Percentiles rank a stretch among this genome's conserved stretches.
Evolutionary conservation across 306 rosid species (phyloP).

Genomic region (Acacia acuminata): DNA sequence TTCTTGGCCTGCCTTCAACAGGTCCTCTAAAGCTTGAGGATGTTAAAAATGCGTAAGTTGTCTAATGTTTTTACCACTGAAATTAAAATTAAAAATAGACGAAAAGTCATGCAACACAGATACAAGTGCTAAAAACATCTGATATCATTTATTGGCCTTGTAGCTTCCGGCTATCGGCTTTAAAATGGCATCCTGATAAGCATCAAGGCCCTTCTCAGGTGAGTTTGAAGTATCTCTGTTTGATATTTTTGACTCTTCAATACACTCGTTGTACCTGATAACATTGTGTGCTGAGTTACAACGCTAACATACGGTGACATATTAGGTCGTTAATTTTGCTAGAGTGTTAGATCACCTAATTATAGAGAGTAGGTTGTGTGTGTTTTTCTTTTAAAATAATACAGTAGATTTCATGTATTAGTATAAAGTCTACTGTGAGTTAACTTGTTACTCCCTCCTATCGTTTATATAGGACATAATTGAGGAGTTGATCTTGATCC

Average conservation of each 20-base stretch:
- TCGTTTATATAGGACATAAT: too few relatives aligned
- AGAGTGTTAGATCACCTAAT: not conserved
- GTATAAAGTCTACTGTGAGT: too few relatives aligned
- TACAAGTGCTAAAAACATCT: not conserved
- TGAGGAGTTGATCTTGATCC: too few relatives aligned
- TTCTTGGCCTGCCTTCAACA: constrained; percentile 75
- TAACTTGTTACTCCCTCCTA: too few relatives aligned
- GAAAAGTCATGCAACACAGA: not conserved
- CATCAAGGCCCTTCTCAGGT: constrained; percentile 92
- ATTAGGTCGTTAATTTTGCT: not conserved
- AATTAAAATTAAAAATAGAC: not conserved
- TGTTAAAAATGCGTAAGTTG: constrained; percentile 84
- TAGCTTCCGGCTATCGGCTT: constrained; percentile 81
- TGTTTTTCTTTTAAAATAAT: too few relatives aligned
- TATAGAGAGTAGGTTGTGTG: too few relatives aligned
- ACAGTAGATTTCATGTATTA: too few relatives aligned
- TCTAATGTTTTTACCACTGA: not conserved
- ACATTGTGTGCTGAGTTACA: not conserved
- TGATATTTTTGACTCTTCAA: constrained; percentile 9
- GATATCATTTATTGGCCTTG: constrained; percentile 14
- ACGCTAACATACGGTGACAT: not conserved
- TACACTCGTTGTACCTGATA: not conserved
- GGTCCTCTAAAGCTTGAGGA: constrained; percentile 83
- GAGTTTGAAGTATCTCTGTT: constrained; percentile 31
- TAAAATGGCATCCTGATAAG: constrained; percentile 98